Base-by-base conservation (phyloP, 1,139 yeast genomes). In the Meyerozyma smithsonii region DNA sequence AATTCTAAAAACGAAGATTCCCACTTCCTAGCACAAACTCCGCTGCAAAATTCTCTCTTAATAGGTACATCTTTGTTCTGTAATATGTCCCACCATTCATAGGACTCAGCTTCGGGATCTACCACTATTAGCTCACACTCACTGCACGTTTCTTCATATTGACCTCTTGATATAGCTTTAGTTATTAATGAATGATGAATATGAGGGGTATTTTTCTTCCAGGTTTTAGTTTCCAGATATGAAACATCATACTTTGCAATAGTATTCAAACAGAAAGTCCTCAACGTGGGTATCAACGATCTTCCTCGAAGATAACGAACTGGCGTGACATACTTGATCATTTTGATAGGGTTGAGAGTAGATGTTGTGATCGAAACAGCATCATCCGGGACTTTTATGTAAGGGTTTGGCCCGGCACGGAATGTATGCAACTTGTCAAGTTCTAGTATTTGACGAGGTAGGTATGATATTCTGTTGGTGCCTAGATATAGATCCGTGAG, bases 71-170 rank as follows among this genome's bases (percentile, higher is more conserved):
- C 49, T 26, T 51, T 56, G 36, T 69, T 64, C 18, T 62, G 66
- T 39, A 65, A 61, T 36, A 72, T 61, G 43, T 77, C 77, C 82
- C 85, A 79, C 82, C 83, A 79, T 49, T 80, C 85, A 37, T 73
- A 50, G 1, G 72, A 69, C 47, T 75, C 74, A 0, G 82, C 84
- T 8, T 70, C 66, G 1, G 80, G 75, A 36, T 72, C 69, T 6
- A 77, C 66, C 25, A 74, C 63, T 18, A 62, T 58, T 6, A 52
- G 40, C 2, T 60, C 53, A 49, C 86, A 80, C 18, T 62, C 61
- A 2, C 79, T 75, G 49, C 86, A 80, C 0, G 62, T 54, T 41
- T 72, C 75, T n/a, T 66, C 66, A 42, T 68, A 66, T 14, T 64
- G 58, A 0, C 76, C 73, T 46, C 66, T 66, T 19, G 69, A 64